phyloP scores from a whole-genome alignment of 768 basidiomycete genomes.

The Phylloporus sp. region DNA sequence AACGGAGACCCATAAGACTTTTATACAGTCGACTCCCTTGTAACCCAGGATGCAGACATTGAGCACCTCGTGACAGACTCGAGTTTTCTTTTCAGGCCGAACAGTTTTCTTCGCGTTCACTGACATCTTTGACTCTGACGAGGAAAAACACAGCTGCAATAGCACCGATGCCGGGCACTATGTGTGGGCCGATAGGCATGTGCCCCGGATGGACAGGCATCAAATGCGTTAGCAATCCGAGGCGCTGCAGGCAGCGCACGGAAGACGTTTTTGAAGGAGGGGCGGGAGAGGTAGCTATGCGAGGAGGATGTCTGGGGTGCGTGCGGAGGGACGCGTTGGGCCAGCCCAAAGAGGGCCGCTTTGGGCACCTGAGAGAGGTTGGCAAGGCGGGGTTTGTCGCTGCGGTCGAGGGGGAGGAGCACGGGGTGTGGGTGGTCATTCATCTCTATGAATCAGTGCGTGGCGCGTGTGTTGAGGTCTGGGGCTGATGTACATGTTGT shows the following conservation, averaged over 20 bases:
- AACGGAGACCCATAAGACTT: no score
- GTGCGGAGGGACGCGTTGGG: conserved; percentile 43
- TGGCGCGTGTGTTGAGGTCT: neutral
- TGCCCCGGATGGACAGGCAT: conserved; percentile 84
- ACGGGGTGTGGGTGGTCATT: conserved; percentile 74
- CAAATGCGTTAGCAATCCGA: conserved; percentile 76
- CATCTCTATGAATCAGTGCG: conserved; percentile 77
- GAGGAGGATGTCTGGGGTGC: conserved; percentile 15
- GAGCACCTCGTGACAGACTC: conserved; percentile 58
- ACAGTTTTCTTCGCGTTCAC: conserved; percentile 42
- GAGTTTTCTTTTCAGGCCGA: conserved; percentile 60
- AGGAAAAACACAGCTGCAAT: conserved; percentile 47
- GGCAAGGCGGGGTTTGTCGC: conserved; percentile 67
- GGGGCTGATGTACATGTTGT: conserved; percentile 4
- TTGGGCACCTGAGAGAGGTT: conserved; percentile 80
- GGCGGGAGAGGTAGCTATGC: conserved; percentile 50
- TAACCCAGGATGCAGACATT: conserved; percentile 51
- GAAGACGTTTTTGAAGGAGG: conserved; percentile 81
- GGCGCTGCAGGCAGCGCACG: conserved; percentile 51
- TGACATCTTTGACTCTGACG: conserved; percentile 39
- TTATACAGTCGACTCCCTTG: no score
- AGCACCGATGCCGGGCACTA: conserved; percentile 29
- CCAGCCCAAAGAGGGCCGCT: conserved; percentile 48
- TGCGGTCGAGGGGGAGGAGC: conserved; percentile 71
- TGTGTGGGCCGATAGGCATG: conserved; percentile 70